Percentiles rank a stretch among this genome's conserved stretches.
phyloP scores from a whole-genome alignment of 371 early-diverging fungal species.

The Haplosporangium sp. region DNA sequence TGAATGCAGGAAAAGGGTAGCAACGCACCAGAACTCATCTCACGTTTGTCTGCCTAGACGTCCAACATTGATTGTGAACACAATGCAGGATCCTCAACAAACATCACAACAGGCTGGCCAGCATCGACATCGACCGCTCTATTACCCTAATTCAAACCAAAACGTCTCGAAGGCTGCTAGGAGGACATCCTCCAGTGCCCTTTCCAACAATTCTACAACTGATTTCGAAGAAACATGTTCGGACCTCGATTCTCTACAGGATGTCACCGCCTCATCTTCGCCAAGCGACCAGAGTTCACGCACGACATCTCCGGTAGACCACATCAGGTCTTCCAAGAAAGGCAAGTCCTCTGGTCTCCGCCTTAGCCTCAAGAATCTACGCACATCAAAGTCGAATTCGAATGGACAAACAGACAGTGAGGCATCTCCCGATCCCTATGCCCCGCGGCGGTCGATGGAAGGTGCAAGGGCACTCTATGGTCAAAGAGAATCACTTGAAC shows the following conservation, averaged over 20 bases:
- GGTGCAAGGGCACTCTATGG: slow-evolving; percentile 8
- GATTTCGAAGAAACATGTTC: slow-evolving; percentile 49
- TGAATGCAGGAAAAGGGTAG: no score
- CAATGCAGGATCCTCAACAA: slow-evolving; percentile 20
- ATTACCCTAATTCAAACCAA: neutral
- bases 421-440: slow-evolving; percentile 16
- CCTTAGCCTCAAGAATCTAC: slow-evolving; percentile 42
- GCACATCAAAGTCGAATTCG: slow-evolving; percentile 20
- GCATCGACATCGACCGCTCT: slow-evolving; percentile 6
- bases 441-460: slow-evolving; percentile 28
- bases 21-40: neutral
- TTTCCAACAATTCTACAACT: slow-evolving; percentile 40
- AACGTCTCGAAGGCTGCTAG: slow-evolving; percentile 12
- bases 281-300: slow-evolving; percentile 42
- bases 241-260: slow-evolving; percentile 36
- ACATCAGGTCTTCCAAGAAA: slow-evolving; percentile 16
- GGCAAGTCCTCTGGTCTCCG: slow-evolving; percentile 28
- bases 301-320: slow-evolving; percentile 33
- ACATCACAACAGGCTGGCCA: slow-evolving; percentile 13
- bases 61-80: neutral
- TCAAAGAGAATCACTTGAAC: slow-evolving; percentile 21
- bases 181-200: slow-evolving; percentile 34
- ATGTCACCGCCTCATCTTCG: slow-evolving; percentile 24
- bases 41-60: slow-evolving; percentile 5
- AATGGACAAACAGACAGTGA: slow-evolving; percentile 19